Evolutionary conservation across 805 yeast species (phyloP).

Genomic region (Suhomyces emberorum): DNA sequence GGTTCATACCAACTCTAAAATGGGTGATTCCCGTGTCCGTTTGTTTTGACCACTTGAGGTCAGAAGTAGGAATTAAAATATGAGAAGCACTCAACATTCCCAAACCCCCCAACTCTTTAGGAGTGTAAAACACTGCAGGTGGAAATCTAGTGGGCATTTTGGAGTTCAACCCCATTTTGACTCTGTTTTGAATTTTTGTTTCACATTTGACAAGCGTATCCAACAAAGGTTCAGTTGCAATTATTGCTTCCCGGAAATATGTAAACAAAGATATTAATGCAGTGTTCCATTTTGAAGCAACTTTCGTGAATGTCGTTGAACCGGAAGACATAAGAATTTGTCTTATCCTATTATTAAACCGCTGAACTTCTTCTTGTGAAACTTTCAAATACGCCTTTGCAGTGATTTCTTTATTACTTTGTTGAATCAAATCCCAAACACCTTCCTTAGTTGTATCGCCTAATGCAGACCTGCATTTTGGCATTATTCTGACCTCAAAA

Average conservation of each 20-base stretch:
- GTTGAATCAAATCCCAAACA: constrained; percentile 83
- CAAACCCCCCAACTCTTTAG: constrained; percentile 93
- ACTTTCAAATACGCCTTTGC: constrained; percentile 87
- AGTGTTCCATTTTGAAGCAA: constrained; percentile 95
- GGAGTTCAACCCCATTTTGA: constrained; percentile 91
- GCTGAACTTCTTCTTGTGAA: constrained; percentile 71
- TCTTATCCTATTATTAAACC: constrained; percentile 78
- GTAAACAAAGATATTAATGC: constrained; percentile 82
- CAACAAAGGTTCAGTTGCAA: constrained; percentile 72
- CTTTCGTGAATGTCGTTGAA: constrained; percentile 89
- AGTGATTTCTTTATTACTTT: constrained; percentile 73
- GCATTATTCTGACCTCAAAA: constrained; percentile 86
- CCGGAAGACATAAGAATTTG: constrained; percentile 95
- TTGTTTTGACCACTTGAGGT: constrained; percentile 85
- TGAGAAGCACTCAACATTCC: constrained; percentile 99
- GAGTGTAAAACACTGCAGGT: constrained; percentile 97
- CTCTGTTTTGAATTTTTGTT: constrained; percentile 89
- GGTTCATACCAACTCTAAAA: constrained; percentile 90
- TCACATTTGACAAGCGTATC: constrained; percentile 88
- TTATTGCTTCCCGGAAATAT: constrained; percentile 89
- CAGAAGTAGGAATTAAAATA: constrained; percentile 90
- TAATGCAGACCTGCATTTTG: constrained; percentile 59
- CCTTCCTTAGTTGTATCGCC: constrained; percentile 62
- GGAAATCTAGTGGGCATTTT: constrained; percentile 99
- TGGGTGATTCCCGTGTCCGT: constrained; percentile 94